phyloP scores from a whole-genome alignment of 257 asterid species.

The Buddleja alternifolia region DNA sequence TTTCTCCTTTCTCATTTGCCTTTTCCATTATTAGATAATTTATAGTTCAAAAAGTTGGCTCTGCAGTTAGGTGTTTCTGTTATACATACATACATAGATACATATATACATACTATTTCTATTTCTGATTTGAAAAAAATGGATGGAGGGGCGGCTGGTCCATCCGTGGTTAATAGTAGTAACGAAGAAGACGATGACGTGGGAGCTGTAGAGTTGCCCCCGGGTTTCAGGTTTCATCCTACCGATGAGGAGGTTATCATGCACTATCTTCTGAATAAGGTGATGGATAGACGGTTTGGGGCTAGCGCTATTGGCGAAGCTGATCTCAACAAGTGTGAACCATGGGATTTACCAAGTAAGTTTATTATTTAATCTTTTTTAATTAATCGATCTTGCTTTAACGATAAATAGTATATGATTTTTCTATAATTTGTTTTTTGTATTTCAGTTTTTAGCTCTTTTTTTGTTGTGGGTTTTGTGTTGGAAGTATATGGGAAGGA shows the following conservation, averaged over 20 bases:
- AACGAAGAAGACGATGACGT: slow-evolving; percentile 29
- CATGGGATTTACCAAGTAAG: slow-evolving; percentile 93
- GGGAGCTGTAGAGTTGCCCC: slow-evolving; percentile 51
- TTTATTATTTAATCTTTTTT: neutral
- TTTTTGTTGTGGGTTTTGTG: neutral
- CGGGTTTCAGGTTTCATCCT: slow-evolving; percentile 86
- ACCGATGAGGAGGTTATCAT: slow-evolving; percentile 84
- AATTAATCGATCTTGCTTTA: neutral
- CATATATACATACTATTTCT: neutral
- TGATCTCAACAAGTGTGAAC: slow-evolving; percentile 87
- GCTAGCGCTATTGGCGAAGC: slow-evolving; percentile 77
- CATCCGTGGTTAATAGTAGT: slow-evolving; percentile 28
- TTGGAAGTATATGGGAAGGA: too few species aligned
- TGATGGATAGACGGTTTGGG: slow-evolving; percentile 47
- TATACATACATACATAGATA: neutral
- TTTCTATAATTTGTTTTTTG: too few species aligned
- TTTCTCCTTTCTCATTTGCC: slow-evolving; percentile 46
- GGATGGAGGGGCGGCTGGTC: slow-evolving; percentile 43
- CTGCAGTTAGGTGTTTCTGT: neutral
- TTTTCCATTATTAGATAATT: slow-evolving; percentile 9
- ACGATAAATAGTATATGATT: neutral
- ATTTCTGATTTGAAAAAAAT: slow-evolving; percentile 26
- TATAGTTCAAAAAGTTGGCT: neutral
- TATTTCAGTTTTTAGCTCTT: too few species aligned
- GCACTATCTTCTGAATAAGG: slow-evolving; percentile 64